Percentiles rank a stretch among this genome's conserved stretches.
Conservation (phyloP, 768 basidiomycete genomes). For the Tricholoma matsutake region DNA sequence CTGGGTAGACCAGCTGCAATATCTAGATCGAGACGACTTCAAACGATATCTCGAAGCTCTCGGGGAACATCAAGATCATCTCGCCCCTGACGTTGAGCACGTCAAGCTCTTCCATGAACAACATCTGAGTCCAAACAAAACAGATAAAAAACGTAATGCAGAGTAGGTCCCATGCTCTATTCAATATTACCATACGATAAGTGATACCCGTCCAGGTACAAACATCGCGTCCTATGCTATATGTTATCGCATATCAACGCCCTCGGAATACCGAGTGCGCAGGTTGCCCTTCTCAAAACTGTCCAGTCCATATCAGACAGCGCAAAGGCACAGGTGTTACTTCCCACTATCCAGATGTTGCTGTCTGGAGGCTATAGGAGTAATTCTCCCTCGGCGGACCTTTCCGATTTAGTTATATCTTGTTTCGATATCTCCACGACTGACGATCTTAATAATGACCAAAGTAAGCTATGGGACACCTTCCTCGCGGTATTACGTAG, state of each 20-base stretch:
- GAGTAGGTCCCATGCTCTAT: constrained; percentile 38
- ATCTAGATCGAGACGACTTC: constrained; percentile 63
- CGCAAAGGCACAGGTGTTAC: constrained; percentile 48
- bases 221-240: constrained; percentile 68
- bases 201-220: constrained; percentile 47
- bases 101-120: constrained; percentile 58
- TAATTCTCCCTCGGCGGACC: constrained; percentile 26
- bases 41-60: constrained; percentile 55
- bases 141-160: constrained; percentile 53
- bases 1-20: constrained; percentile 53
- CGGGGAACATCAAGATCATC: constrained; percentile 47
- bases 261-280: constrained; percentile 45
- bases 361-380: constrained; percentile 12
- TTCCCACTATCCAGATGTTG: constrained; percentile 52
- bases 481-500: constrained; percentile 43
- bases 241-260: constrained; percentile 76
- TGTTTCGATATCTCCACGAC: constrained; percentile 50
- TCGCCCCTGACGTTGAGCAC: constrained; percentile 57
- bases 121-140: constrained; percentile 42
- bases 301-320: constrained; percentile 45
- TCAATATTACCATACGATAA: background rate
- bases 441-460: constrained; percentile 41
- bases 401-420: constrained; percentile 41
- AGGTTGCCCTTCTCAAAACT: constrained; percentile 50
- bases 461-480: constrained; percentile 46